Percentiles rank a stretch among this genome's conserved stretches.
Conservation (phyloP, 2,329 filamentous ascomycete genomes). For the Hirsutella minnesotensis region DNA sequence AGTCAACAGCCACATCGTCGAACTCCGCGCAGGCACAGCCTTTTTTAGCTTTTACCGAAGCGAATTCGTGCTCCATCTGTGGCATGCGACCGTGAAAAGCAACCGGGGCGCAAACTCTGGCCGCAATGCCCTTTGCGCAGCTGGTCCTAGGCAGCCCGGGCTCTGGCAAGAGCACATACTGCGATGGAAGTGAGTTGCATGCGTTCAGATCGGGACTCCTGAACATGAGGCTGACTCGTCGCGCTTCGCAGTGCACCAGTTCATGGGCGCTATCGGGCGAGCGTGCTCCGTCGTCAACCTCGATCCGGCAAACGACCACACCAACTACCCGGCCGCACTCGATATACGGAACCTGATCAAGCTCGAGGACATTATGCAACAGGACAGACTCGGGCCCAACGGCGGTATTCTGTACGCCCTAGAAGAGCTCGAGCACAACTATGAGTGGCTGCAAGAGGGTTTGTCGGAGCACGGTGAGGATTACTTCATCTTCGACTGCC, state of each 20-base stretch:
- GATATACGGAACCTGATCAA: constrained; percentile 85
- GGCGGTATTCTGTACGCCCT: constrained; percentile 87
- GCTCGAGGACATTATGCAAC: constrained; percentile 88
- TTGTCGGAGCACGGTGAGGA: constrained; percentile 75
- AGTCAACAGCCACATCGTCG: not conserved
- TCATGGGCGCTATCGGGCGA: constrained; percentile 87
- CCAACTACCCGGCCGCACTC: constrained; percentile 76
- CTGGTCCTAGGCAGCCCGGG: constrained; percentile 90
- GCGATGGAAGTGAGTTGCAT: constrained; percentile 70
- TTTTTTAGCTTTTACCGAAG: too few relatives aligned
- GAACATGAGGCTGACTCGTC: not conserved
- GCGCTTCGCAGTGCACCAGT: constrained; percentile 65
- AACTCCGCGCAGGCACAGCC: not conserved
- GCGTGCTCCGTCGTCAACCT: constrained; percentile 94
- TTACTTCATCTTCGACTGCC: constrained; percentile 91
- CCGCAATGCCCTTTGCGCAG: constrained; percentile 52
- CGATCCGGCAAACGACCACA: constrained; percentile 91
- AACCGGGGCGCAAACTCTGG: constrained; percentile 4
- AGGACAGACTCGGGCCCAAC: constrained; percentile 83
- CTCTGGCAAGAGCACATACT: constrained; percentile 93
- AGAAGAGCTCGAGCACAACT: constrained; percentile 88
- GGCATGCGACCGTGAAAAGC: constrained; percentile 14
- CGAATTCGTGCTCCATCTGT: too few relatives aligned
- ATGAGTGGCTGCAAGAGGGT: constrained; percentile 80
- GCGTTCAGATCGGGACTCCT: not conserved